Evolutionary conservation across 805 yeast species (phyloP), one percentile per base, ranked within the genome.

Genomic region (Crinitomyces ghanaensis): DNA sequence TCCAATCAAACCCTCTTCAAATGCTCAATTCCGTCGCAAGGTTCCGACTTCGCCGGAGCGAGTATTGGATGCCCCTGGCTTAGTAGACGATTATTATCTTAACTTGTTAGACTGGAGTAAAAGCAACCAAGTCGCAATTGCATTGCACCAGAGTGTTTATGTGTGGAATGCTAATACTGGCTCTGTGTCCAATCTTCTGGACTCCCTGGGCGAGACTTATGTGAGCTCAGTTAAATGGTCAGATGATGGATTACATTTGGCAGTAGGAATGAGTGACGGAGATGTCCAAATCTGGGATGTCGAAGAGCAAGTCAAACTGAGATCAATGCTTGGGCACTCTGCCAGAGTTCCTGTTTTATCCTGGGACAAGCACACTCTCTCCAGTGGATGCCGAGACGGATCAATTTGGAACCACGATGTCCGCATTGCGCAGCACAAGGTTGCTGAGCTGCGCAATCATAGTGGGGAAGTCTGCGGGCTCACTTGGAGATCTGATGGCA

Each of bases 21-120:
- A 40, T 26, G 52, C 60, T 1, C 41, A 56, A 48, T 26, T 53
- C 46, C 42, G 52, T 38, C 50, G 93, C 44, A 77, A 75, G 45
- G 68, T 91, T 30, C 83, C 93, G 17, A 73, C 83, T 0, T 81
- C 83, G 21, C 97, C 98, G 1, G 95, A 83, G 43, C 70, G 94
- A 42, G 93, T 91, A 1, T 64, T 91, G 26, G 98, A 91, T 59
- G 98, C 97, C 0, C 98, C 98, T 0, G 95, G 95, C 0, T 68
- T 86, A 37, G 68, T 78, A 15, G 95, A 91, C 56, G 98, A 91
- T 59, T 91, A 85, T 55, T 91, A 88, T 54, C 65, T 85, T 34
- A 85, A 85, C 50, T 63, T 88, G 26, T 56, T 91, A 34, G 74
- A 85, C 40, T 91, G 98, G 97, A 85, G 95, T 5, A 61, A 63